Evolutionary conservation across 2,329 filamentous ascomycete genomes (phyloP).

Genomic region (Drechslerella stenobrocha): DNA sequence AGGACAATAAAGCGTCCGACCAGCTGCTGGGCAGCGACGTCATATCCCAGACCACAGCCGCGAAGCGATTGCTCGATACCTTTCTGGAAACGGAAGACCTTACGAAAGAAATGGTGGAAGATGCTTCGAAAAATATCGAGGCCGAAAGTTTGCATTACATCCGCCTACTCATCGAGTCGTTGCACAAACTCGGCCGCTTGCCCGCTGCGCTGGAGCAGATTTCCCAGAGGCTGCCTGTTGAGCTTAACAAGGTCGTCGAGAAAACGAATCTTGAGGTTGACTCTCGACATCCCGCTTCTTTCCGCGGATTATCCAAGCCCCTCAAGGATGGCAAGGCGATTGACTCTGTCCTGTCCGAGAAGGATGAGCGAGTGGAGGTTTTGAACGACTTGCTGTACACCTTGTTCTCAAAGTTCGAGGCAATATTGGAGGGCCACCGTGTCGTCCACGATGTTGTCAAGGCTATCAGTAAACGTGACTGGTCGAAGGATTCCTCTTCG

Average conservation of each 20-base stretch:
- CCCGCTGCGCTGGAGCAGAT: conserved; percentile 86
- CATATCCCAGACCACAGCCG: conserved; percentile 23
- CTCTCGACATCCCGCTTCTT: conserved; percentile 81
- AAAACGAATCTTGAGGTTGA: conserved; percentile 94
- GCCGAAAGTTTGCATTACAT: conserved; percentile 95
- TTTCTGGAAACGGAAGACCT: conserved; percentile 67
- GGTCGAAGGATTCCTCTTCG: conserved; percentile 63
- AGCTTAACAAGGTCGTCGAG: conserved; percentile 89
- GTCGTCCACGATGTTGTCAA: conserved; percentile 90
- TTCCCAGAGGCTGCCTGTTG: conserved; percentile 88
- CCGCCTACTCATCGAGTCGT: conserved; percentile 78
- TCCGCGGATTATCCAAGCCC: conserved; percentile 52
- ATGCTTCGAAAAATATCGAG: conserved; percentile 87
- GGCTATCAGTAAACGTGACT: conserved; percentile 81
- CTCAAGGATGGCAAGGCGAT: conserved; percentile 59
- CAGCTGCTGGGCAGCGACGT: conserved; percentile 31
- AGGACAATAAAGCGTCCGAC: conserved; percentile 47
- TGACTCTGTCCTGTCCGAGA: conserved; percentile 70
- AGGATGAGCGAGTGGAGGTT: conserved; percentile 77
- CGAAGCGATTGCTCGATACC: conserved; percentile 62
- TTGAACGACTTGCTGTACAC: conserved; percentile 91
- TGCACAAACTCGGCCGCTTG: conserved; percentile 85
- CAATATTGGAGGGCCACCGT: conserved; percentile 92
- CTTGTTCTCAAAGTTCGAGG: conserved; percentile 93
- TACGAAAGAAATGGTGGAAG: conserved; percentile 71